These are phyloP conservation scores for Candida lessepsii DNA, from an alignment of 805 yeast species.

Conservation along the genomic window DNA sequence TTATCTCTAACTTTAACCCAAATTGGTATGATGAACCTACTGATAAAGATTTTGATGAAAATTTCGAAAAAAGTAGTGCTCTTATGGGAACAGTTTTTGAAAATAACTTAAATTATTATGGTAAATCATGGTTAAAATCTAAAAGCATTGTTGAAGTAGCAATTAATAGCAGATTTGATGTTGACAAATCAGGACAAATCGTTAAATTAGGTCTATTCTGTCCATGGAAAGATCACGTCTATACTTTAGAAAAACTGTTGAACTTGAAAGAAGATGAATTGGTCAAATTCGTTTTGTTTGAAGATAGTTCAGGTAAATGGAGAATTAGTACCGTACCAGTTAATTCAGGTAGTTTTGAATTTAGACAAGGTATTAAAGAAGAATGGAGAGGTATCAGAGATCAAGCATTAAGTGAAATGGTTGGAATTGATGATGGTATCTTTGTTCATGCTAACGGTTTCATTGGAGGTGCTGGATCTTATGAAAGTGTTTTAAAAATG, in stretches of 20 bases:
- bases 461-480: constrained; percentile 88
- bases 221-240: constrained; percentile 96
- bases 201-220: constrained; percentile 72
- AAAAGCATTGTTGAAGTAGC: constrained; percentile 73
- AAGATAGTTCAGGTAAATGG: constrained; percentile 72
- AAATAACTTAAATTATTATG: constrained; percentile 64
- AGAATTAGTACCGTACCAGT: constrained; percentile 91
- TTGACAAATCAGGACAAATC: constrained; percentile 70
- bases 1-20: constrained; percentile 81
- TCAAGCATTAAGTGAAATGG: constrained; percentile 64
- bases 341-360: constrained; percentile 72
- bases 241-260: constrained; percentile 62
- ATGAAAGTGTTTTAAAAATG: constrained; percentile 73
- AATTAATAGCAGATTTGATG: constrained; percentile 54
- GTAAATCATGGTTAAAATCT: constrained; percentile 90
- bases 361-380: constrained; percentile 85
- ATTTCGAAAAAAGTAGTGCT: constrained; percentile 67
- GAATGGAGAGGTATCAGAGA: constrained; percentile 96
- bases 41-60: constrained; percentile 63
- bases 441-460: constrained; percentile 97
- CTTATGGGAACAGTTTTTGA: constrained; percentile 83
- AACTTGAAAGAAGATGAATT: constrained; percentile 47
- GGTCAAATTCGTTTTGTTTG: constrained; percentile 74
- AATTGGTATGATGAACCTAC: constrained; percentile 71
- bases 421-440: constrained; percentile 85